phyloP scores from a whole-genome alignment of 2,329 filamentous ascomycete species.

The Dryadomyces sulphureus region DNA sequence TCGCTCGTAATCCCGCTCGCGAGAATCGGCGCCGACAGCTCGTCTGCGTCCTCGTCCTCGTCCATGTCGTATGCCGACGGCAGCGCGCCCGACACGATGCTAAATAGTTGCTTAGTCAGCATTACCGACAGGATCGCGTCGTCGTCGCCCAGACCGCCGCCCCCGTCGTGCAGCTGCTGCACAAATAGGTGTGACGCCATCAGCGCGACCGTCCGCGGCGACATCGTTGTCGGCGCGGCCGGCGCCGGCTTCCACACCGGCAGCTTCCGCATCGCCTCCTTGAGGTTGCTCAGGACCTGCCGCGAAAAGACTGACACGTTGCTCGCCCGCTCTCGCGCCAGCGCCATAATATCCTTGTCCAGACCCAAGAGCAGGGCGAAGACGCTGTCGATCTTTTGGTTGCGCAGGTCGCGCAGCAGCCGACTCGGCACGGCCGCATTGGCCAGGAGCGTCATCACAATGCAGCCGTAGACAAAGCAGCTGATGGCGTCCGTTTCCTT shows the following conservation, averaged over 20 bases:
- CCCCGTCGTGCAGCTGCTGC: constrained; percentile 19
- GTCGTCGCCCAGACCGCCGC: constrained; percentile 12
- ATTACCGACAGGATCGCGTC: constrained; percentile 32
- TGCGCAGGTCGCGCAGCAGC: constrained; percentile 36
- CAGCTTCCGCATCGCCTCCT: constrained; percentile 34
- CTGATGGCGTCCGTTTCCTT: constrained; percentile 45
- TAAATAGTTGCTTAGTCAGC: constrained; percentile 34
- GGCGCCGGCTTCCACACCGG: constrained; percentile 43
- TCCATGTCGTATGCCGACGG: constrained; percentile 17
- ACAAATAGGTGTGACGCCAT: constrained; percentile 47
- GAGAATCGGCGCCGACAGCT: background rate
- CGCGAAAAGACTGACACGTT: constrained; percentile 56
- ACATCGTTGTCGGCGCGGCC: constrained; percentile 22
- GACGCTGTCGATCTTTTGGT: constrained; percentile 37
- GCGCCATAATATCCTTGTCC: constrained; percentile 37
- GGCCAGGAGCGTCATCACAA: constrained; percentile 47
- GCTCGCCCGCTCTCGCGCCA: constrained; percentile 49
- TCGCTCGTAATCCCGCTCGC: constrained; percentile 16
- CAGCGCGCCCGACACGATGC: constrained; percentile 22
- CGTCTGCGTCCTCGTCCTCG: constrained; percentile 14
- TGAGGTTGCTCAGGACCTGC: constrained; percentile 38
- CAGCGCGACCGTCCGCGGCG: constrained; percentile 48
- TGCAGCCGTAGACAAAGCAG: constrained; percentile 48
- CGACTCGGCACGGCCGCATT: constrained; percentile 42
- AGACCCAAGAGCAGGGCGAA: constrained; percentile 39